phyloP scores from a whole-genome alignment of 1,139 yeast genomes.

The Blastobotrys petasosporus region DNA sequence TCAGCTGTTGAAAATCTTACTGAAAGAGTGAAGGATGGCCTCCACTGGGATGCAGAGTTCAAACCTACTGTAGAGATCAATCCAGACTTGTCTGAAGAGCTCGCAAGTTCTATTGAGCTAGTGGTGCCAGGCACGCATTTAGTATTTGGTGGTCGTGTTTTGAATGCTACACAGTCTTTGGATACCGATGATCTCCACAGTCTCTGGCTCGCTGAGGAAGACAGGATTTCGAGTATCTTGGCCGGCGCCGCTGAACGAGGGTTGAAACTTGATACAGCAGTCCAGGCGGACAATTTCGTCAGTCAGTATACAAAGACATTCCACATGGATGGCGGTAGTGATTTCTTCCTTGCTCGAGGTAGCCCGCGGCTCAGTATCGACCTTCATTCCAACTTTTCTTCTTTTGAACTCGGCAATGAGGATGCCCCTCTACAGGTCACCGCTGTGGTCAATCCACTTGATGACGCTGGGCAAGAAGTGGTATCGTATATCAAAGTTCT shows the following conservation, averaged over 20 bases:
- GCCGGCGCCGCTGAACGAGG: too few species aligned
- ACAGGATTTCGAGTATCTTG: too few species aligned
- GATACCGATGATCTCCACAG: slow-evolving; percentile 17
- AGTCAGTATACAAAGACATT: slow-evolving; percentile 20
- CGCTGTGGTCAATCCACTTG: slow-evolving; percentile 65
- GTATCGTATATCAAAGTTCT: slow-evolving; percentile 47
- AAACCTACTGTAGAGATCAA: neutral
- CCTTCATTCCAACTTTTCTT: slow-evolving; percentile 18
- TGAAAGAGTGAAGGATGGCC: neutral
- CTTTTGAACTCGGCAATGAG: slow-evolving; percentile 21
- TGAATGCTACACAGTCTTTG: slow-evolving; percentile 9
- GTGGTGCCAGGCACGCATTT: neutral
- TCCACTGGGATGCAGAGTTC: slow-evolving; percentile 4
- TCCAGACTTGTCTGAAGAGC: neutral
- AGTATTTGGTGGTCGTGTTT: slow-evolving; percentile 18
- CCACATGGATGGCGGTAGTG: slow-evolving; percentile 15
- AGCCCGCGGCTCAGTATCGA: slow-evolving; percentile 17
- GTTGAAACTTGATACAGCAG: slow-evolving; percentile 12
- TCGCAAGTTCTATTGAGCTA: neutral
- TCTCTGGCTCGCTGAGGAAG: slow-evolving; percentile 11
- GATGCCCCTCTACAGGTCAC: slow-evolving; percentile 41
- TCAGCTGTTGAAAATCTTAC: neutral
- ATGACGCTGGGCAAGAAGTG: slow-evolving; percentile 60
- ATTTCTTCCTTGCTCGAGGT: slow-evolving; percentile 12
- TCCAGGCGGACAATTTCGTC: slow-evolving; percentile 24